Evolutionary conservation across 176 grass and related monocot genomes (phyloP).

Genomic region (Musa beccarii): DNA sequence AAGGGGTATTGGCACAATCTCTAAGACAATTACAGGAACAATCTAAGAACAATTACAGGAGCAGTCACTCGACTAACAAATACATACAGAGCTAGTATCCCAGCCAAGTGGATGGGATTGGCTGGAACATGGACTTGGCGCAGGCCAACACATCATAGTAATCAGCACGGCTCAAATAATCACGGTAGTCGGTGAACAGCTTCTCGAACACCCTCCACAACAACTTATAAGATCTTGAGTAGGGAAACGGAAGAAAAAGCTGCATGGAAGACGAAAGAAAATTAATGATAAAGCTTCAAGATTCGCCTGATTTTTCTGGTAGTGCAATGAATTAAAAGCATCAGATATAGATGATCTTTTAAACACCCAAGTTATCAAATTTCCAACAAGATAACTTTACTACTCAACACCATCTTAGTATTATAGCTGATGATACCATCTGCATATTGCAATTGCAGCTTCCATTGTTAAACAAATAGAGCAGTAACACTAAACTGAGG

Average conservation of each 20-base stretch:
- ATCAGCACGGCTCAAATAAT: slow-evolving; percentile 57
- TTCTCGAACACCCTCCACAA: slow-evolving; percentile 88
- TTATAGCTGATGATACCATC: background rate
- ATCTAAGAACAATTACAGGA: too few species aligned
- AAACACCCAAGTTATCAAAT: background rate
- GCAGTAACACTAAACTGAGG: background rate
- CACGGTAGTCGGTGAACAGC: slow-evolving; percentile 43
- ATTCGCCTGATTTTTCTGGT: background rate
- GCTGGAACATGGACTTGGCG: slow-evolving; percentile 77
- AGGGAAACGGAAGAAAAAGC: slow-evolving; percentile 92
- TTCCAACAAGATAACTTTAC: background rate
- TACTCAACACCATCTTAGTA: background rate
- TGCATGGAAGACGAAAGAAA: slow-evolving; percentile 25
- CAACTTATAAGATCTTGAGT: slow-evolving; percentile 76
- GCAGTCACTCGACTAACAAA: too few species aligned
- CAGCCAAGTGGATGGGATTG: slow-evolving; percentile 71
- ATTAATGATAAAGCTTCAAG: background rate
- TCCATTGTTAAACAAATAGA: background rate
- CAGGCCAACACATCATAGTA: slow-evolving; percentile 55
- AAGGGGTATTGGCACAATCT: too few species aligned
- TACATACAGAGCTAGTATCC: slow-evolving; percentile 31
- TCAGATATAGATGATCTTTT: background rate
- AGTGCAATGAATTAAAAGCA: background rate
- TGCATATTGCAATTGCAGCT: background rate
- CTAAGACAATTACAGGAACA: too few species aligned